phyloP scores from a whole-genome alignment of 805 yeast genomes.

The Candida lessepsii region DNA sequence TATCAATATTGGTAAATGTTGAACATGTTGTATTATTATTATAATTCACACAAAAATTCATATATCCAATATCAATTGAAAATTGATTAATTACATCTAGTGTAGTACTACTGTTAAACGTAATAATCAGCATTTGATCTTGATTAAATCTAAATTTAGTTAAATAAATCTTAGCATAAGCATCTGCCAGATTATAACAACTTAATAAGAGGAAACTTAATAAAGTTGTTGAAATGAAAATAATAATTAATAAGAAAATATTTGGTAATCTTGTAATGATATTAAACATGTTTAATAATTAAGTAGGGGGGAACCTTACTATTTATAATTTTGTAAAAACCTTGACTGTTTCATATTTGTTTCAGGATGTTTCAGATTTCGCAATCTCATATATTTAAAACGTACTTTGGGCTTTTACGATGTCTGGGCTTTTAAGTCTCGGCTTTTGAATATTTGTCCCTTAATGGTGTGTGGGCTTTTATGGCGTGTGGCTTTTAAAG shows the following conservation, averaged over 20 bases:
- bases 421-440: too few relatives aligned
- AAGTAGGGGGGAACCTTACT: too few relatives aligned
- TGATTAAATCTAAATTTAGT: slow-evolving; percentile 49
- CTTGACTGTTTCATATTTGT: slow-evolving; percentile 5
- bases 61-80: slow-evolving; percentile 51
- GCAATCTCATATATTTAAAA: slow-evolving; percentile 1
- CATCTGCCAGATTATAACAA: slow-evolving; percentile 39
- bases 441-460: too few relatives aligned
- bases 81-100: slow-evolving; percentile 37
- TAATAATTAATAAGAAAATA: slow-evolving; percentile 35
- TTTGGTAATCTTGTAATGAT: slow-evolving; percentile 14
- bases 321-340: too few relatives aligned
- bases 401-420: too few relatives aligned
- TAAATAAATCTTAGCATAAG: slow-evolving; percentile 51
- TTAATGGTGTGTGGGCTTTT: not conserved
- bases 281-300: slow-evolving; percentile 6
- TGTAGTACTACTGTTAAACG: slow-evolving; percentile 12
- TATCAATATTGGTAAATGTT: slow-evolving; percentile 24
- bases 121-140: slow-evolving; percentile 17
- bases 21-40: slow-evolving; percentile 36
- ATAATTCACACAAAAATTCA: slow-evolving; percentile 53
- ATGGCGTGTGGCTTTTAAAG: too few relatives aligned
- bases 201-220: slow-evolving; percentile 58
- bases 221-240: slow-evolving; percentile 49
- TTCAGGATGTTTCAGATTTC: slow-evolving; percentile 11